A percentile compares a stretch with the other conserved stretches of the same genome.
These are phyloP conservation scores for Micromonas commoda DNA, from an alignment of 139 green algal genomes.

Conservation along the genomic window DNA sequence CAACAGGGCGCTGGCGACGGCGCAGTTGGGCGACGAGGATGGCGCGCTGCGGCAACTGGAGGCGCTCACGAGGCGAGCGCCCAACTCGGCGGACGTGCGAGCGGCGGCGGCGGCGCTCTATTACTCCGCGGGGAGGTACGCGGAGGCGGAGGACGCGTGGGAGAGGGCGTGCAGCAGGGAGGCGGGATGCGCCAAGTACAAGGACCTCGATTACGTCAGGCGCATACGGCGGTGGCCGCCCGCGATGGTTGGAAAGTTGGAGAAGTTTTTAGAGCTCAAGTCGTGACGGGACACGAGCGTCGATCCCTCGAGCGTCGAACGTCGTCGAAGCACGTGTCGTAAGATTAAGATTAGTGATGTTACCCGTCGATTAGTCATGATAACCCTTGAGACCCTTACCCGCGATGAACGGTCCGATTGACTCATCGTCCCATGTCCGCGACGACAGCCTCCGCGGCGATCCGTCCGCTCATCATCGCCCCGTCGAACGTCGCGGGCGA, in stretches of 20 bases:
- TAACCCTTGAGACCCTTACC: too few species aligned
- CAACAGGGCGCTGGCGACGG: slow-evolving; percentile 3
- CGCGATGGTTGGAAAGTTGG: background rate
- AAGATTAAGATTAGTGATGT: too few species aligned
- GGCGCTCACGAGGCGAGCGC: slow-evolving; percentile 2
- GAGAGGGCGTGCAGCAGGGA: background rate
- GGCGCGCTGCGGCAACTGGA: slow-evolving; percentile 9
- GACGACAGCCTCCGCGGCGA: slow-evolving; percentile 71
- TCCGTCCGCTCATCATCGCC: slow-evolving; percentile 57
- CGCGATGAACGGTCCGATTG: background rate
- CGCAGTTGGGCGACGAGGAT: slow-evolving; percentile 1
- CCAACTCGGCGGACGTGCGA: slow-evolving; percentile 15
- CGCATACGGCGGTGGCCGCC: slow-evolving; percentile 24
- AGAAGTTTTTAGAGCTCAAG: slow-evolving; percentile 16
- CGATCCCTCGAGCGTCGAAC: too few species aligned
- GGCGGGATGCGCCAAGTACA: slow-evolving; percentile 10
- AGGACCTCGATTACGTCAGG: slow-evolving; percentile 10
- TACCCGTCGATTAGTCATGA: too few species aligned
- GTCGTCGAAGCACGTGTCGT: too few species aligned
- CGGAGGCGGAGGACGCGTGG: slow-evolving; percentile 19
- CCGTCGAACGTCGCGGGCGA: slow-evolving; percentile 82
- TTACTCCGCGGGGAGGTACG: background rate
- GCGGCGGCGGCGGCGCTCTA: slow-evolving; percentile 15
- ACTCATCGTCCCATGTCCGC: background rate
- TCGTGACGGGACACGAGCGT: too few species aligned